These are phyloP conservation scores for Ensete ventricosum DNA, from an alignment of 176 grass and related monocot genomes.

Conservation along the genomic window DNA sequence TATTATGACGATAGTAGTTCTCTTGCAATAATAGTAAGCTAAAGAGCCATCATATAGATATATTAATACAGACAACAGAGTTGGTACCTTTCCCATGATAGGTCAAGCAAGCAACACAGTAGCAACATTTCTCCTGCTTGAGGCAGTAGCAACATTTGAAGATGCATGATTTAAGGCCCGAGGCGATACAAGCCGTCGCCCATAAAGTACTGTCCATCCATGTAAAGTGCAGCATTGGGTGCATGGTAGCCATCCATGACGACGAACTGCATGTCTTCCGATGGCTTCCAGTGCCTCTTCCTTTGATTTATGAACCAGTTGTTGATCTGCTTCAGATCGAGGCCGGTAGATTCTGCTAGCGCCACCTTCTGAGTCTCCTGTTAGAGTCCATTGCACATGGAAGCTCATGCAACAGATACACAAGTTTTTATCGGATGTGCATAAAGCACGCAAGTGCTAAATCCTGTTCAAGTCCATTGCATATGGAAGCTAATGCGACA, in stretches of 20 bases:
- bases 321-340: constrained; percentile 26
- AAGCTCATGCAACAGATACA: no score
- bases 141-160: no score
- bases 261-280: constrained; percentile 25
- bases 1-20: background rate
- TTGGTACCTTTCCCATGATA: background rate
- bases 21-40: background rate
- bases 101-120: no score
- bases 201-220: constrained; percentile 18
- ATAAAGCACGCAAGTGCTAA: no score
- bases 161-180: background rate
- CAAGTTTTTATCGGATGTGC: no score
- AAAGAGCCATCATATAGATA: background rate
- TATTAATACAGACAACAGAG: background rate
- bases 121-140: no score
- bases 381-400: background rate
- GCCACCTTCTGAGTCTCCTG: constrained; percentile 23
- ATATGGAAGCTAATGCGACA: no score
- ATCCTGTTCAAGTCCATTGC: no score
- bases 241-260: constrained; percentile 19
- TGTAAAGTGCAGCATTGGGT: constrained; percentile 6
- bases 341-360: constrained; percentile 12
- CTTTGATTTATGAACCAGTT: constrained; percentile 29
- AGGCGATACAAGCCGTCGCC: constrained; percentile 10
- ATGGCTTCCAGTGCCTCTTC: constrained; percentile 26